These are phyloP conservation scores for Aureobasidium leucospermi DNA, from an alignment of 2,329 filamentous ascomycete genomes.

Conservation along the genomic window DNA sequence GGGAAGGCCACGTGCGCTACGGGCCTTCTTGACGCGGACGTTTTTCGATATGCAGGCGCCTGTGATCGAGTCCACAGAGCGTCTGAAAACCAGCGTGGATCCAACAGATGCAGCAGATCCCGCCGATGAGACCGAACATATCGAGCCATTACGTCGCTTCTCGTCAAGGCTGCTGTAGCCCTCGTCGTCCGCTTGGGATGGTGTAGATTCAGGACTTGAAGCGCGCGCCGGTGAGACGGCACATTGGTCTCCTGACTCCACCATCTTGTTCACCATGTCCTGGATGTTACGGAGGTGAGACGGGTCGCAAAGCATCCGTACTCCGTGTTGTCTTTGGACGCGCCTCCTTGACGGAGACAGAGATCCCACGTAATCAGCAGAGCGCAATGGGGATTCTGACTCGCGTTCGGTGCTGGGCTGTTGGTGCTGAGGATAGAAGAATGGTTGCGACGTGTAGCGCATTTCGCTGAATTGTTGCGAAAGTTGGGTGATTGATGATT, in stretches of 20 bases:
- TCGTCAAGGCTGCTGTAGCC: conserved; percentile 17
- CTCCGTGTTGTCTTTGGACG: conserved; percentile 4
- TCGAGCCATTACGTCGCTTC: conserved; percentile 13
- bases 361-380: conserved; percentile 3
- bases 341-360: conserved; percentile 4
- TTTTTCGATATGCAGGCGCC: conserved; percentile 13
- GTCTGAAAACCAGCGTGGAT: conserved; percentile 3
- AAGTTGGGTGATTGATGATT: conserved; percentile 30
- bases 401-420: not conserved
- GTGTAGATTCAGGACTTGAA: not conserved
- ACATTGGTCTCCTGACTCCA: conserved; percentile 32
- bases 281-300: conserved; percentile 31
- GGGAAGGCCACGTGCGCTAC: not conserved
- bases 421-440: conserved; percentile 15
- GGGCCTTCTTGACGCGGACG: conserved; percentile 11
- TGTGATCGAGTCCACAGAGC: conserved; percentile 12
- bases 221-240: conserved; percentile 13
- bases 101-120: not conserved
- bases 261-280: conserved; percentile 31
- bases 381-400: not conserved
- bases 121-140: conserved; percentile 8
- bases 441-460: conserved; percentile 21
- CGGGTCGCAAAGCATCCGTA: conserved; percentile 26
- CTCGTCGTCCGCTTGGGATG: conserved; percentile 11
- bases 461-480: conserved; percentile 29